Percentiles rank a stretch among this genome's conserved stretches.
These are phyloP conservation scores for Aspergillus wentii DNA, from an alignment of 495 filamentous ascomycete genomes.

Conservation along the genomic window DNA sequence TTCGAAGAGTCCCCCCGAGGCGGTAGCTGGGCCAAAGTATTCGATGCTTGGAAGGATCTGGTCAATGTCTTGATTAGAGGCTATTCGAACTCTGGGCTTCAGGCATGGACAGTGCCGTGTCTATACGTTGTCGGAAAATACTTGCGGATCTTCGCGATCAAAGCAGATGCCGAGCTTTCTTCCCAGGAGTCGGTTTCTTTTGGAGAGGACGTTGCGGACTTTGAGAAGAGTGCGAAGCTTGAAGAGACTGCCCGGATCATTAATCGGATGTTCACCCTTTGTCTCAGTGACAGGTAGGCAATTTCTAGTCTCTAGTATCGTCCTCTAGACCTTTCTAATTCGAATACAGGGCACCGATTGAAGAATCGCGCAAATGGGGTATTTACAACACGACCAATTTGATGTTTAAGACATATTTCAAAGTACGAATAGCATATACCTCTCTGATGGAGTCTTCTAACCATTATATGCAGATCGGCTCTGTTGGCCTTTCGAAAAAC, in stretches of 20 bases:
- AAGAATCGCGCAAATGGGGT: constrained; percentile 95
- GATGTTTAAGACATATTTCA: constrained; percentile 97
- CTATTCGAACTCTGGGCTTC: constrained; percentile 64
- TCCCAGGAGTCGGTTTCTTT: constrained; percentile 34
- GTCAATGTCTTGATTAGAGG: constrained; percentile 65
- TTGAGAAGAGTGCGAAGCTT: constrained; percentile 74
- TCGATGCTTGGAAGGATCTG: constrained; percentile 80
- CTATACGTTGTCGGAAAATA: constrained; percentile 81
- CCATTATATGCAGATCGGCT: constrained; percentile 56
- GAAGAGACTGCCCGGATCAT: constrained; percentile 86
- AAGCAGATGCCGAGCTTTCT: constrained; percentile 60
- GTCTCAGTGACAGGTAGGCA: constrained; percentile 79
- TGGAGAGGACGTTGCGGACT: constrained; percentile 62
- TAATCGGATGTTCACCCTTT: constrained; percentile 83
- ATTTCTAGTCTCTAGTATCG: constrained; percentile 2
- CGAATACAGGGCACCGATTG: constrained; percentile 64
- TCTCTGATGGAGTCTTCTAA: neutral
- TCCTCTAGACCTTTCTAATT: constrained; percentile 14
- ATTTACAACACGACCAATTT: constrained; percentile 90
- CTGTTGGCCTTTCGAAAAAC: constrained; percentile 84
- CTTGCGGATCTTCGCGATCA: constrained; percentile 80
- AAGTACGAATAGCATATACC: constrained; percentile 34
- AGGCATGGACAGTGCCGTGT: constrained; percentile 84
- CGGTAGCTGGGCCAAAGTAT: constrained; percentile 67
- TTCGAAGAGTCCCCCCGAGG: constrained; percentile 41